These are phyloP conservation scores for Penicillium fimorum DNA, from an alignment of 495 filamentous ascomycete genomes.

Conservation along the genomic window DNA sequence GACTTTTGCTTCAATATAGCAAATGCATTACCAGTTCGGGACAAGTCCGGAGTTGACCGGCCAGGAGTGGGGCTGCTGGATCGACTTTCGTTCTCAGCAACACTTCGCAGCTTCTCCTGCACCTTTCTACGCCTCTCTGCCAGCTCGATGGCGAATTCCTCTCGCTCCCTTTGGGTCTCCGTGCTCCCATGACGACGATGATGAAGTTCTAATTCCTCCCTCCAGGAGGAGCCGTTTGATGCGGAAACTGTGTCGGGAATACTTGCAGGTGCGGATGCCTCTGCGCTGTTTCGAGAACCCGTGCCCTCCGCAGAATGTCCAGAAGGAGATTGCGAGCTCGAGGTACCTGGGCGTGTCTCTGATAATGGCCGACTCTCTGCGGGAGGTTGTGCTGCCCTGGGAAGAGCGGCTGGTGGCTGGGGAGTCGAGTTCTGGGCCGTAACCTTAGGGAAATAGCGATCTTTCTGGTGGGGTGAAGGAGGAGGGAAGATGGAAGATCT, in stretches of 20 bases:
- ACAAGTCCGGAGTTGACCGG: constrained; percentile 45
- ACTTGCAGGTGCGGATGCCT: constrained; percentile 14
- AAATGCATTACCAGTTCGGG: constrained; percentile 57
- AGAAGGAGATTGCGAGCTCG: constrained; percentile 14
- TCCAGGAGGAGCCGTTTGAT: constrained; percentile 37
- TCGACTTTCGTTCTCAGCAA: constrained; percentile 64
- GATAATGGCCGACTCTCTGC: constrained; percentile 6
- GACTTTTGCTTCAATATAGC: constrained; percentile 67
- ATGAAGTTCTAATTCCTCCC: constrained; percentile 31
- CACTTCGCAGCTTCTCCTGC: constrained; percentile 75
- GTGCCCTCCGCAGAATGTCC: constrained; percentile 13
- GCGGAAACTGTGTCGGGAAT: constrained; percentile 11
- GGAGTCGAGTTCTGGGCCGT: background rate
- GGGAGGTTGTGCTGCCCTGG: background rate
- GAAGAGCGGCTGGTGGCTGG: constrained; percentile 1
- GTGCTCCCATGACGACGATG: constrained; percentile 57
- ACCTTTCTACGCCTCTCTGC: constrained; percentile 73
- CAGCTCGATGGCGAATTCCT: constrained; percentile 79
- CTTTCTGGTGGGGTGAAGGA: constrained; percentile 33
- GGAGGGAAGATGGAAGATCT: constrained; percentile 72
- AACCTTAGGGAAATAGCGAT: background rate
- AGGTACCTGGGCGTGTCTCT: constrained; percentile 8
- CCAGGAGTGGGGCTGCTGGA: constrained; percentile 51
- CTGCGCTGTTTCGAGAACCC: constrained; percentile 19
- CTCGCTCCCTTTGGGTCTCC: constrained; percentile 63